A percentile compares a stretch with the other conserved stretches of the same genome.
Evolutionary conservation across 345 rosid species (phyloP).

Genomic region (Anastatica hierochuntica): DNA sequence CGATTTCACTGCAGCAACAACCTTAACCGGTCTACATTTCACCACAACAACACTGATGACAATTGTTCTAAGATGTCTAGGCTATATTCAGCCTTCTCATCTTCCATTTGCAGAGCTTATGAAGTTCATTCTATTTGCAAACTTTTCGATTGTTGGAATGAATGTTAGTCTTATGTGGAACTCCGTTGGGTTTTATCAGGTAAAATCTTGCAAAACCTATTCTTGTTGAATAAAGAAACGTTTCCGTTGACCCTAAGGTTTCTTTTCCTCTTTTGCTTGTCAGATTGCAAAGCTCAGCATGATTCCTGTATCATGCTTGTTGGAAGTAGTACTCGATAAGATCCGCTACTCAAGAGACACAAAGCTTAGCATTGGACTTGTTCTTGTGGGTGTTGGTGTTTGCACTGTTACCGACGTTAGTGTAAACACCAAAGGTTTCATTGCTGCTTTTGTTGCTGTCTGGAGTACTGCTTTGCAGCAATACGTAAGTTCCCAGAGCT

Average conservation of each 20-base stretch:
- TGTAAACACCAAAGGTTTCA: conserved; percentile 62
- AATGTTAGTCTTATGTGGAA: conserved; percentile 96
- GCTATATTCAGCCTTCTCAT: conserved; percentile 79
- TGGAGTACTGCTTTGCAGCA: conserved; percentile 93
- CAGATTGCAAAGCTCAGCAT: conserved; percentile 92
- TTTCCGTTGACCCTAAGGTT: conserved; percentile 6
- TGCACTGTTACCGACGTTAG: conserved; percentile 92
- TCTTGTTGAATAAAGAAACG: not conserved
- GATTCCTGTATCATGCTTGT: conserved; percentile 84
- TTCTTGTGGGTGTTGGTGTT: conserved; percentile 83
- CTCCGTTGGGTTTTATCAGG: conserved; percentile 97
- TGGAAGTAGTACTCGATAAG: conserved; percentile 78
- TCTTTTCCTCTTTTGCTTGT: conserved; percentile 5
- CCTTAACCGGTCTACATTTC: not conserved
- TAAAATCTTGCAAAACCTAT: conserved; percentile 9
- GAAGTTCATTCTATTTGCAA: conserved; percentile 63
- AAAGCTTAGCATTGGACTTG: conserved; percentile 68
- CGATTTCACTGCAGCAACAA: not conserved
- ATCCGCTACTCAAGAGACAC: conserved; percentile 77
- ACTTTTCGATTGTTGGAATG: conserved; percentile 91
- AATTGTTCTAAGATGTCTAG: conserved; percentile 56
- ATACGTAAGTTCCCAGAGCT: conserved; percentile 55
- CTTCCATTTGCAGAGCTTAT: conserved; percentile 65
- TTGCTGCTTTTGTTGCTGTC: conserved; percentile 74
- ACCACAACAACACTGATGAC: conserved; percentile 29